phyloP scores from a whole-genome alignment of 1,139 yeast genomes.

The Taphrina communis region DNA sequence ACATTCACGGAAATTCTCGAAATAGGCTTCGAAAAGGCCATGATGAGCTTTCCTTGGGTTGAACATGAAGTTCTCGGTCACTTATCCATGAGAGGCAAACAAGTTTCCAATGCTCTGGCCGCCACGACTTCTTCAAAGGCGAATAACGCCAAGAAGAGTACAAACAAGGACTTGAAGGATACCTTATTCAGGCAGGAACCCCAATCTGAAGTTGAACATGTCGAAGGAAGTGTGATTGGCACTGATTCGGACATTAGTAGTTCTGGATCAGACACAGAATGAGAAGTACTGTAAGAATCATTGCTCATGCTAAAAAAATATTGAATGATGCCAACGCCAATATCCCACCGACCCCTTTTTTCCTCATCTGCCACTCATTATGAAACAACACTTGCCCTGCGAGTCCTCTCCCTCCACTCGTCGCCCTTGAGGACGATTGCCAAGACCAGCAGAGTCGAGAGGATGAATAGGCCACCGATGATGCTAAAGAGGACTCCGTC shows the following conservation, averaged over 20 bases:
- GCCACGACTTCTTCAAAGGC: too few relatives aligned
- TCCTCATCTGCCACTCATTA: neutral
- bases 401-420: slow-evolving; percentile 19
- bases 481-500: slow-evolving; percentile 16
- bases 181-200: neutral
- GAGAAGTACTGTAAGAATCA: neutral
- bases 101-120: too few relatives aligned
- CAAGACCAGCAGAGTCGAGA: slow-evolving; percentile 11
- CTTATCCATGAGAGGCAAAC: slow-evolving; percentile 5
- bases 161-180: neutral
- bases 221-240: neutral
- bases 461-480: slow-evolving; percentile 4
- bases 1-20: slow-evolving; percentile 14
- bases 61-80: slow-evolving; percentile 26
- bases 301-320: neutral
- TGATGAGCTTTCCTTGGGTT: slow-evolving; percentile 31
- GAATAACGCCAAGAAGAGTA: neutral
- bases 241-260: slow-evolving; percentile 1
- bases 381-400: neutral
- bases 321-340: neutral
- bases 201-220: neutral
- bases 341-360: neutral
- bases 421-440: slow-evolving; percentile 24
- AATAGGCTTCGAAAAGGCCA: neutral
- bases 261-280: neutral